Conservation (phyloP, 371 early-diverging fungal species). For the Mortierella sp. region DNA sequence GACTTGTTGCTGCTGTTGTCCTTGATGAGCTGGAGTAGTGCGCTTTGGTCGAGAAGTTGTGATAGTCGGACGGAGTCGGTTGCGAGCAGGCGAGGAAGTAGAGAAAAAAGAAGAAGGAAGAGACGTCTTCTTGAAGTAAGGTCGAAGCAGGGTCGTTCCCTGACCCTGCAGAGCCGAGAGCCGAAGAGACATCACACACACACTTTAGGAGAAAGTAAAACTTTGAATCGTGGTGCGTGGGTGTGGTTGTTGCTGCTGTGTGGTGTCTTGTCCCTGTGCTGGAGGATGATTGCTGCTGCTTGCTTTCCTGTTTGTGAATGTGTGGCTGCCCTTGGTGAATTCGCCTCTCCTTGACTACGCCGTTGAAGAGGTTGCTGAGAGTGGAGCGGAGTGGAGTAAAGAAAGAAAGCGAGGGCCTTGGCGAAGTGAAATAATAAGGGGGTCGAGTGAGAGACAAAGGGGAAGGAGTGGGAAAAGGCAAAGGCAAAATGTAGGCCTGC, state of each 20-base stretch:
- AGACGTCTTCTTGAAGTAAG: background rate
- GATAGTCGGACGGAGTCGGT: conserved; percentile 27
- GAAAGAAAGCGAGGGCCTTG: background rate
- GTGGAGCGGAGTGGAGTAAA: background rate
- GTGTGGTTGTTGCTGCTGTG: background rate
- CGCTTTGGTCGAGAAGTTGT: conserved; percentile 30
- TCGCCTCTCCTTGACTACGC: background rate
- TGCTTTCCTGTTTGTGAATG: background rate
- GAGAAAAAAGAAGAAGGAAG: conserved; percentile 26
- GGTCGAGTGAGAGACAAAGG: background rate
- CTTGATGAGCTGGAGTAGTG: background rate
- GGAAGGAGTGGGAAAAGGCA: background rate
- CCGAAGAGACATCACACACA: conserved; percentile 32
- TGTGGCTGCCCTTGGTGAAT: background rate
- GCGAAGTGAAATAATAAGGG: background rate
- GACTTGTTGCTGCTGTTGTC: conserved; percentile 23
- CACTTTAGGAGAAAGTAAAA: conserved; percentile 2
- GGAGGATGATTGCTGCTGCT: background rate
- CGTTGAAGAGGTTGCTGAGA: background rate
- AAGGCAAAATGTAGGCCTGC: background rate
- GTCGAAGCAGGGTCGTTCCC: background rate
- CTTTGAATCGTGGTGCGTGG: background rate
- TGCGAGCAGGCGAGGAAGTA: conserved; percentile 14
- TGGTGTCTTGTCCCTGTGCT: background rate
- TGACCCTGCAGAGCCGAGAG: conserved; percentile 36